Conservation (phyloP, 1,139 yeast species). For the Yamadazyma conglobata region DNA sequence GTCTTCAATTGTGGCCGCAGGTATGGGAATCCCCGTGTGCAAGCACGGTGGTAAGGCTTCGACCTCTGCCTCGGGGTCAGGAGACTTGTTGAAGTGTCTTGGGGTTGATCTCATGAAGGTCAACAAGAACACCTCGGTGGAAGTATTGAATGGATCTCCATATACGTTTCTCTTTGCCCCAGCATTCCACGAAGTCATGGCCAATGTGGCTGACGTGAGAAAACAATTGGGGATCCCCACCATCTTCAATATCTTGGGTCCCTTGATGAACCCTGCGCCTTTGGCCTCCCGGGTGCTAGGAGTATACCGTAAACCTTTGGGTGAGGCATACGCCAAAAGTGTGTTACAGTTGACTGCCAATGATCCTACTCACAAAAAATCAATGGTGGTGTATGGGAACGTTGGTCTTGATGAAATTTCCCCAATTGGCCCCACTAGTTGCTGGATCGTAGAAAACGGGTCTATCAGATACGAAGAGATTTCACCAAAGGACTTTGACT, state of each 20-base stretch:
- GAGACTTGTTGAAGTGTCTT: slow-evolving; percentile 72
- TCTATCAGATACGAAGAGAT: slow-evolving; percentile 32
- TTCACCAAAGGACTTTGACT: slow-evolving; percentile 72
- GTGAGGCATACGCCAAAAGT: slow-evolving; percentile 81
- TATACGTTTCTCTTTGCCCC: slow-evolving; percentile 90
- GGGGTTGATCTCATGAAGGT: slow-evolving; percentile 78
- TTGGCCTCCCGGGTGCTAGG: slow-evolving; percentile 81
- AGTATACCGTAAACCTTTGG: slow-evolving; percentile 75
- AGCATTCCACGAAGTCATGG: slow-evolving; percentile 93
- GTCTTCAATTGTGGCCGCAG: slow-evolving; percentile 90
- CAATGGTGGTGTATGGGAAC: slow-evolving; percentile 90
- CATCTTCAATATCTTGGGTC: slow-evolving; percentile 90
- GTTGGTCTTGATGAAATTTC: slow-evolving; percentile 91
- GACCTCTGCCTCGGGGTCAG: slow-evolving; percentile 89
- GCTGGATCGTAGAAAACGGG: slow-evolving; percentile 67
- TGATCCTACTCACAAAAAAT: slow-evolving; percentile 48
- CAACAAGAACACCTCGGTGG: slow-evolving; percentile 60
- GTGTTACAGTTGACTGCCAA: slow-evolving; percentile 50
- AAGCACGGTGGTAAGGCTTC: slow-evolving; percentile 97
- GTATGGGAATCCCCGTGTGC: slow-evolving; percentile 78
- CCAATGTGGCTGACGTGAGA: slow-evolving; percentile 72
- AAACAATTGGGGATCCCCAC: slow-evolving; percentile 83
- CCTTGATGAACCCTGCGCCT: slow-evolving; percentile 87
- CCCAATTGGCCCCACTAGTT: slow-evolving; percentile 75
- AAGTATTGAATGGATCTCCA: slow-evolving; percentile 50